Evolutionary conservation across 768 basidiomycete species (phyloP), one percentile per base, ranked within the genome.

Genomic region (Chalciporus piperatus): DNA sequence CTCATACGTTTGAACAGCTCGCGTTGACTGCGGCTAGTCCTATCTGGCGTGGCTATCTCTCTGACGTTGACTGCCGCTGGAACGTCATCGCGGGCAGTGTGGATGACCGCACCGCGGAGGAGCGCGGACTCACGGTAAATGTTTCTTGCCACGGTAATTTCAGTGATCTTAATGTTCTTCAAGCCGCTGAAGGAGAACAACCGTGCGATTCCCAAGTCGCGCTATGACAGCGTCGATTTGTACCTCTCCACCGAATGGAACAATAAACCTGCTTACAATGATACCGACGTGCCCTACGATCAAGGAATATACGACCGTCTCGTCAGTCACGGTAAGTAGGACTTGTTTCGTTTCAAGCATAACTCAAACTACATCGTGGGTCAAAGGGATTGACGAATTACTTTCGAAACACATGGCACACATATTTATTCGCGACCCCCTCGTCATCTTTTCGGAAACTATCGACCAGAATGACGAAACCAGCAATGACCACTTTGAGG

Each of bases 61-160:
- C 95, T 37, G 95, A 99, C 66, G 95, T 98, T 6, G 97, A 99
- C 72, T 97, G 92, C 63, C 84, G 97, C 39, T 99, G 97, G 97
- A 92, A 98, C 62, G 97, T 99, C 10, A 97, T 99, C 57, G 89
- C 97, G 10, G 97, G 90, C n/a, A 92, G 92, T 61, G 96, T 99
- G 0, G 97, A 99, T 63, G 96, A 98, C 70, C 83, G 97, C 45
- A 98, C 94, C 13, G 83, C 87, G 56, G 96, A 98, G 67, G 97
- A 99, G 69, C 84, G 96, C 50, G 95, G 95, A 6, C 56, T 87
- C 23, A 23, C 10, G 41, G 53, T 89, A 87, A 80, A 92, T 89
- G 51, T 50, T 52, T 55, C 48, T 51, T 39, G 33, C 48, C 28
- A 47, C 40, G 28, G 48, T 47, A 46, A 45, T 41, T n/a, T 25